These are phyloP conservation scores for Magnolia changhungtana DNA, from an alignment of 164 flowering plant genomes.

Conservation along the genomic window DNA sequence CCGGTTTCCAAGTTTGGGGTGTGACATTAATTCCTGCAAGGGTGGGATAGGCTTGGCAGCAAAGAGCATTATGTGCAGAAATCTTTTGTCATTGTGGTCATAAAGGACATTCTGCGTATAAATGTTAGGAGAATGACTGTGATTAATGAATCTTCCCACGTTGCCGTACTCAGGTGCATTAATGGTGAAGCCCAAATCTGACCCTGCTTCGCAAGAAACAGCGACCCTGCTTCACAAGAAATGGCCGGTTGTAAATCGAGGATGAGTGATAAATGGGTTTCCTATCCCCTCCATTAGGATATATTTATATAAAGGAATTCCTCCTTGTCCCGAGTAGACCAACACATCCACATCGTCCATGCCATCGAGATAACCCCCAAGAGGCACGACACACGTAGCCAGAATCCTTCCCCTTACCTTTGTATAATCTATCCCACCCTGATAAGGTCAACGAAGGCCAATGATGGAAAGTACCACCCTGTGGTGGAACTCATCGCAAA, in stretches of 20 bases:
- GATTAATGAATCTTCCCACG: too few relatives aligned
- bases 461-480: constrained; percentile 72
- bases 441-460: constrained; percentile 71
- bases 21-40: too few relatives aligned
- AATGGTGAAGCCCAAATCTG: constrained; percentile 15
- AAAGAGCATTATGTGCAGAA: too few relatives aligned
- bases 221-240: too few relatives aligned
- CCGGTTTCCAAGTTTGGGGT: too few relatives aligned
- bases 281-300: constrained; percentile 62
- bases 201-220: too few relatives aligned
- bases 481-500: constrained; percentile 87
- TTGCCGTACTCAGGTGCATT: too few relatives aligned
- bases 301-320: constrained; percentile 34
- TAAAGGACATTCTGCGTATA: too few relatives aligned
- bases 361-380: constrained; percentile 73
- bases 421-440: constrained; percentile 72
- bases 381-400: constrained; percentile 74
- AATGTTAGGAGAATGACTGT: too few relatives aligned
- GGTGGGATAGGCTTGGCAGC: too few relatives aligned
- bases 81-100: too few relatives aligned
- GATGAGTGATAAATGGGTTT: constrained; percentile 45
- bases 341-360: constrained; percentile 44
- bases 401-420: constrained; percentile 31
- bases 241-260: constrained; percentile 26
- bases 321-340: constrained; percentile 73